A percentile compares a stretch with the other conserved stretches of the same genome.
Evolutionary conservation across 2,329 filamentous ascomycete species (phyloP).

Genomic region (Aphanocladium album): DNA sequence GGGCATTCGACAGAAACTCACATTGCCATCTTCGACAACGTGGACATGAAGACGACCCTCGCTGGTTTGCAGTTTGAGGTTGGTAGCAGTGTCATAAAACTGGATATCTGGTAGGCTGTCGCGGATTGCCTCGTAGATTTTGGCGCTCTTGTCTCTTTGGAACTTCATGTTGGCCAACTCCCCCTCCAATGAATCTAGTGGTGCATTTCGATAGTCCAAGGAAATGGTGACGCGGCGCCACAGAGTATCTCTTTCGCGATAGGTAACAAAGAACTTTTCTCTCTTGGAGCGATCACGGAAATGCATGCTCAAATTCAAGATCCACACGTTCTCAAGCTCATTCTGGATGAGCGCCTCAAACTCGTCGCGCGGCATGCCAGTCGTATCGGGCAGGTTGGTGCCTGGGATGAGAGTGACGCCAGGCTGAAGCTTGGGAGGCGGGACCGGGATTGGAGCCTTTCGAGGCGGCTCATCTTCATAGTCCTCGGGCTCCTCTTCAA

Average conservation of each 20-base stretch:
- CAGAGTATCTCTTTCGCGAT: conserved; percentile 69
- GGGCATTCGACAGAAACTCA: conserved; percentile 31
- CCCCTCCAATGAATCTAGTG: conserved; percentile 75
- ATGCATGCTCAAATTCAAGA: conserved; percentile 96
- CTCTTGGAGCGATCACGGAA: conserved; percentile 88
- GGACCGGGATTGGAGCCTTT: background rate
- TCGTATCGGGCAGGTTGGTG: conserved; percentile 34
- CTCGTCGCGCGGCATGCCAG: conserved; percentile 46
- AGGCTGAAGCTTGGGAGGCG: background rate
- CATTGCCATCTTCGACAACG: conserved; percentile 91
- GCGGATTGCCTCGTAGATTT: conserved; percentile 91
- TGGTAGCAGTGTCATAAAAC: conserved; percentile 94
- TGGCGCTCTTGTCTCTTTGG: conserved; percentile 86
- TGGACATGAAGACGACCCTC: conserved; percentile 89
- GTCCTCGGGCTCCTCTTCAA: background rate
- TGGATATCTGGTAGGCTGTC: conserved; percentile 90
- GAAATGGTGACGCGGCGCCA: conserved; percentile 92
- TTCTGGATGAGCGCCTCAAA: conserved; percentile 65
- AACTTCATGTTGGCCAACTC: conserved; percentile 73
- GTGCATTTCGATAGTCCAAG: conserved; percentile 81
- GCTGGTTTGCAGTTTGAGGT: conserved; percentile 85
- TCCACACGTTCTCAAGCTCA: conserved; percentile 86
- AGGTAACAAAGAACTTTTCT: conserved; percentile 98
- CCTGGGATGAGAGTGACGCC: conserved; percentile 26
- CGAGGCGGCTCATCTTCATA: conserved; percentile 33